Percentiles rank a stretch among this genome's conserved stretches.
phyloP scores from a whole-genome alignment of 345 rosid species.

The Eucalyptus coolabah region DNA sequence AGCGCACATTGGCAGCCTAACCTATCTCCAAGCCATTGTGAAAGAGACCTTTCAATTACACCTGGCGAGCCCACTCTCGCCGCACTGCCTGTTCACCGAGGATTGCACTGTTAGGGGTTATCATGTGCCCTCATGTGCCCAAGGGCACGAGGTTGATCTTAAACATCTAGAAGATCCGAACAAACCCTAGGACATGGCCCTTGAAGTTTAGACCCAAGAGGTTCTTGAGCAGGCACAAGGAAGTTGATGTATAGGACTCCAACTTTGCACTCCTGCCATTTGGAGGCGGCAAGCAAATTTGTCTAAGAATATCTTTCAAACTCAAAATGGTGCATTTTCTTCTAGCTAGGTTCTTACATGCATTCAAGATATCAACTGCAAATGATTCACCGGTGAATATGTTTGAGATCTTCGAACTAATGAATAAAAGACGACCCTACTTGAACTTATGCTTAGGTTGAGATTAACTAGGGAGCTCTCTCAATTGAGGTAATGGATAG shows the following conservation, averaged over 20 bases:
- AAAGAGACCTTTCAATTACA: conserved; percentile 21
- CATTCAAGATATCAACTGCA: conserved; percentile 3
- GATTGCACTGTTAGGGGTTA: conserved; percentile 10
- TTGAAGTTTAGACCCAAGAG: conserved; percentile 20
- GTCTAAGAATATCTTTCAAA: conserved; percentile 12
- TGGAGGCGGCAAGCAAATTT: conserved; percentile 22
- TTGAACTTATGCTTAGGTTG: conserved; percentile 3
- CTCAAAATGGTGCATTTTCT: conserved; percentile 7
- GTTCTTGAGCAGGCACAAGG: conserved; percentile 6
- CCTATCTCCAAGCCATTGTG: conserved; percentile 16
- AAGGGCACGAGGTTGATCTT: conserved; percentile 10
- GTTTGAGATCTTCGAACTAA: not conserved
- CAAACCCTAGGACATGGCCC: conserved; percentile 16
- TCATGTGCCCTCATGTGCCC: not conserved
- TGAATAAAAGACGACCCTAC: not conserved
- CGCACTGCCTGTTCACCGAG: conserved; percentile 1
- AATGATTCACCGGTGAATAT: not conserved
- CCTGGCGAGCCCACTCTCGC: conserved; percentile 11
- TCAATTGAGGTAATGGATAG: not conserved
- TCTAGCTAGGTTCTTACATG: conserved; percentile 11
- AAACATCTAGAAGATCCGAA: conserved; percentile 14
- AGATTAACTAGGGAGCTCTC: not conserved
- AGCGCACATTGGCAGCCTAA: conserved; percentile 6
- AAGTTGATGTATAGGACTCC: conserved; percentile 14
- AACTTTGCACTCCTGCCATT: conserved; percentile 25